Conservation (phyloP, 768 basidiomycete genomes). For the Tricholoma saponaceum region DNA sequence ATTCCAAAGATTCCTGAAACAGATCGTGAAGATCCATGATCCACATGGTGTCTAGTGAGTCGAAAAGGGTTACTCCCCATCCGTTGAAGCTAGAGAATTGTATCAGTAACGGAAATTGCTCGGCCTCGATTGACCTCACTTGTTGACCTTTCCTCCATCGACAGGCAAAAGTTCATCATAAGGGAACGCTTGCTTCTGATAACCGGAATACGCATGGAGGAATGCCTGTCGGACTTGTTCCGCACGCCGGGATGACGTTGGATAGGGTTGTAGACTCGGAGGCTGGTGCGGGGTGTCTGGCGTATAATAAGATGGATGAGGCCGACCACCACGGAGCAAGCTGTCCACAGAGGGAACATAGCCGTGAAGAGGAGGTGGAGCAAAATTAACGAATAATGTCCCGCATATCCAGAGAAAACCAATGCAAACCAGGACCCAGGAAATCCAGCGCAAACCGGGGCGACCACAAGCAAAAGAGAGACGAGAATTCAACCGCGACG, state of each 20-base stretch:
- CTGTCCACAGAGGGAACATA: too few species aligned
- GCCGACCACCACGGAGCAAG: neutral
- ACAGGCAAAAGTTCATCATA: slow-evolving; percentile 58
- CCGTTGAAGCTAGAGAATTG: slow-evolving; percentile 54
- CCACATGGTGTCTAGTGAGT: slow-evolving; percentile 80
- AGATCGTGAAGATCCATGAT: slow-evolving; percentile 70
- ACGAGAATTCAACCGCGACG: too few species aligned
- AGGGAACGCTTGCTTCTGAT: slow-evolving; percentile 46
- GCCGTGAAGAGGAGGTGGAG: too few species aligned
- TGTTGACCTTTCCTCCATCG: slow-evolving; percentile 43
- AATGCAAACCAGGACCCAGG: slow-evolving; percentile 11
- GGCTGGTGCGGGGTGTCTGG: slow-evolving; percentile 6
- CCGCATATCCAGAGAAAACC: slow-evolving; percentile 17
- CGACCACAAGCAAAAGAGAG: too few species aligned
- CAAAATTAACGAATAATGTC: neutral
- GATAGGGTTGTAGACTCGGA: neutral
- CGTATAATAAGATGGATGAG: slow-evolving; percentile 1
- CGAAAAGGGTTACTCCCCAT: slow-evolving; percentile 72
- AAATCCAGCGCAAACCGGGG: too few species aligned
- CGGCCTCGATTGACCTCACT: slow-evolving; percentile 35
- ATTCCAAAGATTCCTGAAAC: slow-evolving; percentile 55
- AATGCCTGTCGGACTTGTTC: slow-evolving; percentile 54
- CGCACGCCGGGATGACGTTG: slow-evolving; percentile 32
- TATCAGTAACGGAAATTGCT: neutral
- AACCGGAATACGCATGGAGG: slow-evolving; percentile 56